Conservation (phyloP, 148 eudicot species). For the Nyssa sinensis region DNA sequence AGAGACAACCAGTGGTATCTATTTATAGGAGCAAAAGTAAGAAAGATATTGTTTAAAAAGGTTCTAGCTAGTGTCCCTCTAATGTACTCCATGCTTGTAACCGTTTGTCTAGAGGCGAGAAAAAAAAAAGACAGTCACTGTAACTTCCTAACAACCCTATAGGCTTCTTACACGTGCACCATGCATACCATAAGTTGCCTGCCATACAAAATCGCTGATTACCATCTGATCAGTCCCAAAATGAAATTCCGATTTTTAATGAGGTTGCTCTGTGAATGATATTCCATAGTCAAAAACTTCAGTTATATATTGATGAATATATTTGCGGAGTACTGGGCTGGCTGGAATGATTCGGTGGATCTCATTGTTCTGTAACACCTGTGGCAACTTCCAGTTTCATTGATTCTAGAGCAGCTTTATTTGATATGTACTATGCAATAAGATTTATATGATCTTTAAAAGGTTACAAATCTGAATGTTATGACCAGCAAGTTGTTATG, state of each 20-base stretch:
- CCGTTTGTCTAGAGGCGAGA: not conserved
- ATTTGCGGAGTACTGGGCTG: not conserved
- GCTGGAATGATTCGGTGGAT: slow-evolving; percentile 14
- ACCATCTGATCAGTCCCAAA: no score
- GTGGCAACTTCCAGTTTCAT: not conserved
- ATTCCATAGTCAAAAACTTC: no score
- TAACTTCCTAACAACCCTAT: not conserved
- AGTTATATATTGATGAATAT: no score
- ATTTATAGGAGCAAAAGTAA: slow-evolving; percentile 19
- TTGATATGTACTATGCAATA: slow-evolving; percentile 6
- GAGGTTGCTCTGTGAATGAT: no score
- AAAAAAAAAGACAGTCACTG: not conserved
- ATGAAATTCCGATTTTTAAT: no score
- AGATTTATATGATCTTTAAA: not conserved
- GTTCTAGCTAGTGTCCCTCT: not conserved
- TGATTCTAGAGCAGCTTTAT: not conserved
- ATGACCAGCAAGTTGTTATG: not conserved
- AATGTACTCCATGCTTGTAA: not conserved
- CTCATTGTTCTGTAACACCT: slow-evolving; percentile 9
- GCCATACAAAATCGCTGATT: no score
- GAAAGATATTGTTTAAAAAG: not conserved
- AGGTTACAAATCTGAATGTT: not conserved
- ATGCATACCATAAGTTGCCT: no score
- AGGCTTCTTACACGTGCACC: no score
- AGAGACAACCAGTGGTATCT: slow-evolving; percentile 3